These are phyloP conservation scores for Debaryomycetaceae sp. DNA, from an alignment of 1,139 yeast genomes.

Conservation along the genomic window DNA sequence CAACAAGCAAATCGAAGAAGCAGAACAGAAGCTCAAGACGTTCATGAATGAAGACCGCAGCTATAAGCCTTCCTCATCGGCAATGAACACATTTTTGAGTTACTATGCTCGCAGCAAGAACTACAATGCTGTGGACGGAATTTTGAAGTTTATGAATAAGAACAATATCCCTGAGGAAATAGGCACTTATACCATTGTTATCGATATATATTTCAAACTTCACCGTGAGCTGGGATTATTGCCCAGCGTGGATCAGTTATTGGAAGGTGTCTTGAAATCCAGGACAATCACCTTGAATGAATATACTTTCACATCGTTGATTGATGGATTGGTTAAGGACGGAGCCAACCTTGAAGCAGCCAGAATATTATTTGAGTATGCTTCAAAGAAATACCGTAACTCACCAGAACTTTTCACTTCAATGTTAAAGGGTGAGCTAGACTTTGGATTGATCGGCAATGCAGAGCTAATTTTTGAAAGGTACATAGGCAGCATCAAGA, in stretches of 20 bases:
- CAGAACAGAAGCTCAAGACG: constrained; percentile 32
- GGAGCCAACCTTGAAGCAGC: constrained; percentile 52
- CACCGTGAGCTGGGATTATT: constrained; percentile 41
- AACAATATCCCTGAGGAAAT: constrained; percentile 55
- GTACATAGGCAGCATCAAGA: constrained; percentile 28
- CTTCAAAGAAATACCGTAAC: constrained; percentile 30
- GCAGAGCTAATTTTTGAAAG: constrained; percentile 51
- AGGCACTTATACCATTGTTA: constrained; percentile 62
- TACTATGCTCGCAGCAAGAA: constrained; percentile 29
- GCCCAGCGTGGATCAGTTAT: constrained; percentile 41
- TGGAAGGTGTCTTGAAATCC: constrained; percentile 39
- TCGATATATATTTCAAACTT: constrained; percentile 54
- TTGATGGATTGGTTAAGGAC: constrained; percentile 54
- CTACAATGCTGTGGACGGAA: constrained; percentile 37
- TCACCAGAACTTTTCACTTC: constrained; percentile 49
- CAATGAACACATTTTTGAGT: constrained; percentile 37
- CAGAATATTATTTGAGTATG: constrained; percentile 41
- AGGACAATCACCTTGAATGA: constrained; percentile 44
- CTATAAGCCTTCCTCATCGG: constrained; percentile 31
- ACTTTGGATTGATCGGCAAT: constrained; percentile 41
- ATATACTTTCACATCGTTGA: constrained; percentile 50
- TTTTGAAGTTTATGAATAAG: constrained; percentile 34
- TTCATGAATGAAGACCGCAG: constrained; percentile 22
- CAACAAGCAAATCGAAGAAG: constrained; percentile 28
- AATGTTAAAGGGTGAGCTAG: constrained; percentile 57